Base-by-base conservation (phyloP, 306 rosid species). In the Vigna nakashimae region DNA sequence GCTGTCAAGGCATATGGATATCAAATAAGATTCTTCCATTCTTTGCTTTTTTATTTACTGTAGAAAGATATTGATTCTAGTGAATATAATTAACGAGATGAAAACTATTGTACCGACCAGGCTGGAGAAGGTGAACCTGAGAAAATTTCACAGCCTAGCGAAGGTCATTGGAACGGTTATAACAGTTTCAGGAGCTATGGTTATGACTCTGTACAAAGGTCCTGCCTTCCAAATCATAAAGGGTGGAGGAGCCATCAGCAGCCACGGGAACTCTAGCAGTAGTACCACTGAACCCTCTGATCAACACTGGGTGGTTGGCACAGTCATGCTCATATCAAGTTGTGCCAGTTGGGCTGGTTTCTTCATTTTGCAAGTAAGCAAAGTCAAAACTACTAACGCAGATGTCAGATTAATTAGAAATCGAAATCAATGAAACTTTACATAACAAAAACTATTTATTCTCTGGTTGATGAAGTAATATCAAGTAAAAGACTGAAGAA, bases 161-260 rank as follows among this genome's bases (percentile, higher is more conserved):
- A 96, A 96, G 89, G 96, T 96, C 1, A 79, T 79, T 32, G 99
- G 99, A 71, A 96, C 99, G 0, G 85, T 68, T 53, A 80, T 92
- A 17, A 91, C 99, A 11, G 91, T 96, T 28, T 79, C 88, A 9
- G 99, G 98, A 84, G 99, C 99, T 36, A 96, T 92, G 99, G 89
- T 89, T 64, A 96, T 96, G 99, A 92, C 99, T 26, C 82, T 96
- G 74, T 96, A 92, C 89, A 96, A 92, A 90, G 99, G 99, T 34
- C 96, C 97, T 4, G 87, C 92, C 24, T 77, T 87, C 15, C 84
- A 91, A 45, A 68, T 92, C 51, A 65, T 91, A 18, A 85, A 79
- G 57, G 91, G 87, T 2, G 79, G 80, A 45, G 85, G 85, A 57
- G 82, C 83, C 0, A 40, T 60, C 17, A 40, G 46, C 83, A 79